Conservation (phyloP, 208 protist species). For the Trypanosoma avium region DNA sequence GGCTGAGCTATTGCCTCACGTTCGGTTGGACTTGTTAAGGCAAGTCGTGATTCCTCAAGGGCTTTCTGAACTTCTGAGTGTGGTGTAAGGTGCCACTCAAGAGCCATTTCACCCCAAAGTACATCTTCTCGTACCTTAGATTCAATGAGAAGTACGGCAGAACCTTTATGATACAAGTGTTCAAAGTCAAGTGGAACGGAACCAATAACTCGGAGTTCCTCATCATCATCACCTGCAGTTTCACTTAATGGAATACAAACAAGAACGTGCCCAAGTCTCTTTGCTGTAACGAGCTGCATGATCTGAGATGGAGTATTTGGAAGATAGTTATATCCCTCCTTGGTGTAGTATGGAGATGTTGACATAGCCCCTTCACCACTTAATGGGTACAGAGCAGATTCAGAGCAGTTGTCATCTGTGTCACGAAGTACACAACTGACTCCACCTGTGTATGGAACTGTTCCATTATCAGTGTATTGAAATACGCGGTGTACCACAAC, state of each 20-base stretch:
- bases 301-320: slow-evolving; percentile 76
- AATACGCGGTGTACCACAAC: slow-evolving; percentile 85
- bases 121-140: slow-evolving; percentile 86
- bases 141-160: slow-evolving; percentile 83
- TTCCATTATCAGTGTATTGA: slow-evolving; percentile 89
- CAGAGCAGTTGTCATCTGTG: slow-evolving; percentile 88
- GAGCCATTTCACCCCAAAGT: slow-evolving; percentile 81
- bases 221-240: slow-evolving; percentile 47
- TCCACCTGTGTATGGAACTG: slow-evolving; percentile 58
- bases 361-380: slow-evolving; percentile 35
- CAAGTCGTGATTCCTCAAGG: slow-evolving; percentile 32
- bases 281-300: slow-evolving; percentile 85
- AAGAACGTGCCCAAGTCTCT: slow-evolving; percentile 87
- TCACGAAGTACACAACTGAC: slow-evolving; percentile 87
- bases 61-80: slow-evolving; percentile 34
- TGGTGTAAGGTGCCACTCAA: slow-evolving; percentile 63
- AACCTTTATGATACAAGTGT: slow-evolving; percentile 76
- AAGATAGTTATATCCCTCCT: slow-evolving; percentile 85
- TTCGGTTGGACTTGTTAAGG: slow-evolving; percentile 4
- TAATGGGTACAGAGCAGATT: slow-evolving; percentile 69
- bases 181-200: slow-evolving; percentile 87
- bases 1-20: slow-evolving; percentile 18
- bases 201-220: slow-evolving; percentile 86
- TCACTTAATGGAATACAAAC: slow-evolving; percentile 80
- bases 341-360: slow-evolving; percentile 73